Percentiles rank a stretch among this genome's conserved stretches.
phyloP scores from a whole-genome alignment of 2,329 filamentous ascomycete genomes.

The Colletotrichum tamarilloi region DNA sequence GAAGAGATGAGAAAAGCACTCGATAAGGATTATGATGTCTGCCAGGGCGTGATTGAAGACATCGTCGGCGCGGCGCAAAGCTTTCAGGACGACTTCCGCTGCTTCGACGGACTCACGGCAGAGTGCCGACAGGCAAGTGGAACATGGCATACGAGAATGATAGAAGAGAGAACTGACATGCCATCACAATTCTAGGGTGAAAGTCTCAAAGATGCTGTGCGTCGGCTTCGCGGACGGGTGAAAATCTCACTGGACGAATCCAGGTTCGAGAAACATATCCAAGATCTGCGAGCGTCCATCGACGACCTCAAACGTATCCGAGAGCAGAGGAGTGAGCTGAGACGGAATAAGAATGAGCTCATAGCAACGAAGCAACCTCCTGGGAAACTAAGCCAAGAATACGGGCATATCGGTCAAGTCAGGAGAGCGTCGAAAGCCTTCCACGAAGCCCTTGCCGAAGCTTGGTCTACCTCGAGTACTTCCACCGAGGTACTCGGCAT shows the following conservation, averaged over 20 bases:
- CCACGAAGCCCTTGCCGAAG: slow-evolving; percentile 10
- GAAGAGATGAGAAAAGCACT: not conserved
- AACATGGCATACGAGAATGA: fast-evolving
- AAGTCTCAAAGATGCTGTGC: not conserved
- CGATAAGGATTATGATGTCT: not conserved
- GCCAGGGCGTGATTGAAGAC: not conserved
- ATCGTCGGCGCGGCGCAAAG: not conserved
- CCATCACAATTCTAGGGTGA: not conserved
- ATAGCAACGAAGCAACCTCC: not conserved
- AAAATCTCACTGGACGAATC: not conserved
- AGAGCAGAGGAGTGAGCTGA: not conserved
- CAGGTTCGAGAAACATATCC: not conserved
- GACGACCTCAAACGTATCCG: not conserved
- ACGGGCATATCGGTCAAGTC: not conserved
- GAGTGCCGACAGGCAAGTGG: not conserved
- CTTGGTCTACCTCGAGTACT: not conserved
- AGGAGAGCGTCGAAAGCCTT: slow-evolving; percentile 6
- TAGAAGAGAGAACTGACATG: not conserved
- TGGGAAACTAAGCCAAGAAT: not conserved
- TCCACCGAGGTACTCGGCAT: not conserved
- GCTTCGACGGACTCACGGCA: not conserved
- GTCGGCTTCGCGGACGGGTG: not conserved
- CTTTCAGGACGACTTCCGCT: not conserved
- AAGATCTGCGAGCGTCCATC: not conserved
- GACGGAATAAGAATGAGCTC: not conserved